These are phyloP conservation scores for Fibroporia radiculosa DNA, from an alignment of 768 basidiomycete species.

Conservation along the genomic window DNA sequence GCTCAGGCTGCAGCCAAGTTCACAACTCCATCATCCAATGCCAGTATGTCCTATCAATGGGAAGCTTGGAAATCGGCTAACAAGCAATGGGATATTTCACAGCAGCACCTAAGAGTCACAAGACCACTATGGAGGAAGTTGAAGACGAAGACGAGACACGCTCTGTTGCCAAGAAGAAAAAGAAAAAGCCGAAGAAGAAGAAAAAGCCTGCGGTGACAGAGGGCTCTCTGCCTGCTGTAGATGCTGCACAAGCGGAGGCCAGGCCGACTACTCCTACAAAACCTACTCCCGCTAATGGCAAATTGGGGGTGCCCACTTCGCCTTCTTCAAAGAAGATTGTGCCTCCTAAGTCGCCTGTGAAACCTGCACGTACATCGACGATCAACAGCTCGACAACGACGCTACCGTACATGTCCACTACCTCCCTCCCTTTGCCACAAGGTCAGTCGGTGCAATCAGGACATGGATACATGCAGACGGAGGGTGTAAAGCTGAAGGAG, in stretches of 20 bases:
- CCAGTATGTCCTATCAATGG: background rate
- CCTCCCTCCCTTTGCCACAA: slow-evolving; percentile 34
- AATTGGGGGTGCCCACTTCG: background rate
- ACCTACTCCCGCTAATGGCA: slow-evolving; percentile 9
- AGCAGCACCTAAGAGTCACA: slow-evolving; percentile 25
- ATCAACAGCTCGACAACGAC: slow-evolving; percentile 14
- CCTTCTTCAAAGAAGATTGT: slow-evolving; percentile 13
- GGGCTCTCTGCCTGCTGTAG: slow-evolving; percentile 7
- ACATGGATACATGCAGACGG: slow-evolving; percentile 56
- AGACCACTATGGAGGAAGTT: slow-evolving; percentile 61
- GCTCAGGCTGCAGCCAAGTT: slow-evolving; percentile 2
- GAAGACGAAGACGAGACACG: slow-evolving; percentile 56
- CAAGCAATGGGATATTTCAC: background rate
- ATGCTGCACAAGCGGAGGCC: slow-evolving; percentile 8
- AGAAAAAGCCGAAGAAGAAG: slow-evolving; percentile 73
- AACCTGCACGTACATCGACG: slow-evolving; percentile 2
- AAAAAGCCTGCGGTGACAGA: slow-evolving; percentile 31
- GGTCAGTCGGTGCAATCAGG: slow-evolving; percentile 59
- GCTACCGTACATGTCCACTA: slow-evolving; percentile 28
- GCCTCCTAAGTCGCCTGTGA: slow-evolving; percentile 2
- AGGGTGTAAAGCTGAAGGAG: slow-evolving; percentile 42
- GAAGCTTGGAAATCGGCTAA: background rate
- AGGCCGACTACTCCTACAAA: slow-evolving; percentile 12
- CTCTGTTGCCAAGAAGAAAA: slow-evolving; percentile 51
- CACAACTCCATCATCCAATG: background rate